Base-by-base conservation (phyloP, 129 eudicot genomes). In the Centrapalus pauciflorus region DNA sequence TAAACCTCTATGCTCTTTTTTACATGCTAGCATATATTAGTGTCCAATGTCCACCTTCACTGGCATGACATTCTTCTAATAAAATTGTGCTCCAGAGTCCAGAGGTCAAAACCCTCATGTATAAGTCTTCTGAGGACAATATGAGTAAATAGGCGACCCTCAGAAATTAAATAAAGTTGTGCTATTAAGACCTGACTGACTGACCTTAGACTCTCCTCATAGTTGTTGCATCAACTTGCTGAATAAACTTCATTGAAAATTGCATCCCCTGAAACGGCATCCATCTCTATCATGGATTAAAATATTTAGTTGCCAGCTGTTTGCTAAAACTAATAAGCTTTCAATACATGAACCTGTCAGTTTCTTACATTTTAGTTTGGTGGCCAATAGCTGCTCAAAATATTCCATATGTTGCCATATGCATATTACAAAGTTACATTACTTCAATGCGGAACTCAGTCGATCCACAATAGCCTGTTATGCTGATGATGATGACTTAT, bases 401-500 rank as follows among this genome's bases (percentile, higher is more conserved):
- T 64, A 4, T 27, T 45, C 16, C 40, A 46, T 45, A 17, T 54
- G 37, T 21, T 16, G 48, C 48, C 12, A 49, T 49, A 21, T 64
- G 70, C 70, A 43, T 64, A 64, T 29, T 4, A 29, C 61, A n/a
- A 32, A 32, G 72, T 67, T 40, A 7, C 13, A 32, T 20, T 51
- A 51, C 12, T 67, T 50, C 33, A 11, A 51, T 32, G 17, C 27
- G 33, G 43, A 57, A 56, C 48, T 41, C 12, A 66, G 40, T 7
- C 40, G 12, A 55, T 43, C 24, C 34, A 70, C 11, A 4, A 56
- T 57, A 57, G 34, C 7, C 4, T 17, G 32, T 24, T 19, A 51
- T 51, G 40, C 5, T 52, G 17, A 40, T 40, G 48, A 40, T 77
- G 48, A 75, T 69, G 68, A 30, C 12, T 16, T n/a, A 35, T n/a